These are phyloP conservation scores for Penicillium hesseltinei DNA, from an alignment of 2,329 filamentous ascomycete genomes.

Conservation along the genomic window DNA sequence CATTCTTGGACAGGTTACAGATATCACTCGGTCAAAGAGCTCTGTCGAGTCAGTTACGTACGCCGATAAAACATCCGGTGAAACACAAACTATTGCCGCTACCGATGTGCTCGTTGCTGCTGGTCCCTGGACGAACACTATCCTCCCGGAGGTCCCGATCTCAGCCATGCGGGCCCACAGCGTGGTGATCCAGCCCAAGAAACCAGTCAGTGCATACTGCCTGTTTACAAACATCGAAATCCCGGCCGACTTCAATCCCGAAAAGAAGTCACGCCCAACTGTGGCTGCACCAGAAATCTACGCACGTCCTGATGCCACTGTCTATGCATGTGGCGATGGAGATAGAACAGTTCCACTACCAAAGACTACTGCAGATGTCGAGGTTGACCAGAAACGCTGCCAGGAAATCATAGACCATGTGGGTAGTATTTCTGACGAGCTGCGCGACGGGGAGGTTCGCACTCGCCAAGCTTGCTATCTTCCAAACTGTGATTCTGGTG, in stretches of 20 bases:
- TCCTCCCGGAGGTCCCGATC: slow-evolving; percentile 58
- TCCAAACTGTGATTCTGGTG: slow-evolving; percentile 64
- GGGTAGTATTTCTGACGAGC: slow-evolving; percentile 51
- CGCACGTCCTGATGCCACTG: slow-evolving; percentile 79
- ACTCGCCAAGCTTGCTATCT: slow-evolving; percentile 89
- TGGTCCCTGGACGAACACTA: slow-evolving; percentile 59
- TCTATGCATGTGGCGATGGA: slow-evolving; percentile 92
- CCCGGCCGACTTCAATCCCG: slow-evolving; percentile 58
- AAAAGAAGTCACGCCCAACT: slow-evolving; percentile 53
- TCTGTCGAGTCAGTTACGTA: slow-evolving; percentile 65
- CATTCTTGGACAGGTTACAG: slow-evolving; percentile 65
- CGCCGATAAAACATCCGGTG: slow-evolving; percentile 50
- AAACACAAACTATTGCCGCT: slow-evolving; percentile 53
- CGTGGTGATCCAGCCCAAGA: slow-evolving; percentile 58
- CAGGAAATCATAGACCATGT: slow-evolving; percentile 84
- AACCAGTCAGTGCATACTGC: slow-evolving; percentile 50
- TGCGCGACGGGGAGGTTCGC: slow-evolving; percentile 68
- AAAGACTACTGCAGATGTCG: slow-evolving; percentile 69
- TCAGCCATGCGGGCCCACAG: slow-evolving; percentile 61
- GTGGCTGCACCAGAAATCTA: slow-evolving; percentile 89
- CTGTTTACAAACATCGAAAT: slow-evolving; percentile 80
- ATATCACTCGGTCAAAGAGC: slow-evolving; percentile 57
- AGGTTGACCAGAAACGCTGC: slow-evolving; percentile 72
- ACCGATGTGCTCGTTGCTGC: slow-evolving; percentile 61
- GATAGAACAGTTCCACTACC: slow-evolving; percentile 75